These are phyloP conservation scores for Ciborinia camelliae DNA, from an alignment of 2,329 filamentous ascomycete genomes.

Conservation along the genomic window DNA sequence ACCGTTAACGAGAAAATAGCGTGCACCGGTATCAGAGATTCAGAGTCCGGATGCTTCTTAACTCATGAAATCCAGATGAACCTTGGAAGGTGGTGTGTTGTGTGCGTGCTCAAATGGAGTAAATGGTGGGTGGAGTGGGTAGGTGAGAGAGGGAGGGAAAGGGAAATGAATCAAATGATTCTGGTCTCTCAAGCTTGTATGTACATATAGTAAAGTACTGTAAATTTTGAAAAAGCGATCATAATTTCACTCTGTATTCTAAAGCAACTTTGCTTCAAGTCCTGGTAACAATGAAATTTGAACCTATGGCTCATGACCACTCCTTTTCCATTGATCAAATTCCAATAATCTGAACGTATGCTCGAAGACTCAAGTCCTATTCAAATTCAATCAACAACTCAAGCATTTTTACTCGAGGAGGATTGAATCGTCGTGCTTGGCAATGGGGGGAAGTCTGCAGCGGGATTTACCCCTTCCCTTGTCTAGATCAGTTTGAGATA, in stretches of 20 bases:
- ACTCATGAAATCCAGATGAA: neutral
- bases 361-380: neutral
- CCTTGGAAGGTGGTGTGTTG: slow-evolving; percentile 5
- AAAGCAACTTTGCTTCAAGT: slow-evolving; percentile 7
- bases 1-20: neutral
- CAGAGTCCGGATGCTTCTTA: neutral
- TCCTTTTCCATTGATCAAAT: neutral
- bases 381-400: slow-evolving; percentile 8
- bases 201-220: too few relatives aligned
- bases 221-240: neutral
- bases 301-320: neutral
- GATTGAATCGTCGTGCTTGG: slow-evolving; percentile 4
- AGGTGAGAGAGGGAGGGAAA: neutral
- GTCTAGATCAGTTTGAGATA: slow-evolving; percentile 18
- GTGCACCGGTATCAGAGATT: slow-evolving; percentile 8
- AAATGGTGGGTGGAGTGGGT: neutral
- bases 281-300: neutral
- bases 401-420: slow-evolving; percentile 16
- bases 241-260: neutral
- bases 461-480: slow-evolving; percentile 2
- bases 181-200: neutral
- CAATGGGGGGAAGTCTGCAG: slow-evolving; percentile 3
- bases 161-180: neutral
- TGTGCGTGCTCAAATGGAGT: neutral
- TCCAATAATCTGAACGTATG: neutral